phyloP scores from a whole-genome alignment of 805 yeast species.

The Candida ficus region DNA sequence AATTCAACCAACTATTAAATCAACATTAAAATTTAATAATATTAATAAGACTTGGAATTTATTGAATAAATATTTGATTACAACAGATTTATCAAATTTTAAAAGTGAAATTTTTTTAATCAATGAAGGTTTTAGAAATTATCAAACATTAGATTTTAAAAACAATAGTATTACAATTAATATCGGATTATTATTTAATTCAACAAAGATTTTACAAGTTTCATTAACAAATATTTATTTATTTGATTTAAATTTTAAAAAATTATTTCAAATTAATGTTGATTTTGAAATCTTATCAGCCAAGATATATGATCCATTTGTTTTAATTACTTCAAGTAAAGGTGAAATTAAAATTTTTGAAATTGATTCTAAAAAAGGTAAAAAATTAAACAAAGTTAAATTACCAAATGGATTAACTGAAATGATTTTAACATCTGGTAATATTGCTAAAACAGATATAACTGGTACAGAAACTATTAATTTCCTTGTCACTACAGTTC shows the following conservation, averaged over 20 bases:
- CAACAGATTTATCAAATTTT: slow-evolving; percentile 60
- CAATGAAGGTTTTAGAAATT: slow-evolving; percentile 53
- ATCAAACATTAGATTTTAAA: slow-evolving; percentile 58
- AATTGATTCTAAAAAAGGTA: slow-evolving; percentile 29
- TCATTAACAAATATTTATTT: slow-evolving; percentile 60
- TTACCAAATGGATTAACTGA: slow-evolving; percentile 33
- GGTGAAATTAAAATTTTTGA: slow-evolving; percentile 66
- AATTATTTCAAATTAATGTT: slow-evolving; percentile 43
- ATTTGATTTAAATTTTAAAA: slow-evolving; percentile 57
- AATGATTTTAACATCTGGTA: slow-evolving; percentile 64
- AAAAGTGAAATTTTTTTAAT: slow-evolving; percentile 68
- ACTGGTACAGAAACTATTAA: slow-evolving; percentile 30
- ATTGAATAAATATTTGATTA: slow-evolving; percentile 55
- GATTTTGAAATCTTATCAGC: slow-evolving; percentile 64
- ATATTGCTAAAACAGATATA: slow-evolving; percentile 47
- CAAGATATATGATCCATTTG: slow-evolving; percentile 54
- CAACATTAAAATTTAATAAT: slow-evolving; percentile 67
- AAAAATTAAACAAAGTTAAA: slow-evolving; percentile 30
- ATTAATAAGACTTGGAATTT: slow-evolving; percentile 76
- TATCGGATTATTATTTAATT: slow-evolving; percentile 52
- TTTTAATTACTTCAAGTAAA: slow-evolving; percentile 57
- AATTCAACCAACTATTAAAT: slow-evolving; percentile 60
- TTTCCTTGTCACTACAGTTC: slow-evolving; percentile 70
- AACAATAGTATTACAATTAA: slow-evolving; percentile 60
- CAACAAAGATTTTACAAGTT: slow-evolving; percentile 66